phyloP scores from a whole-genome alignment of 805 yeast species.

The Kuraishia hungarica region DNA sequence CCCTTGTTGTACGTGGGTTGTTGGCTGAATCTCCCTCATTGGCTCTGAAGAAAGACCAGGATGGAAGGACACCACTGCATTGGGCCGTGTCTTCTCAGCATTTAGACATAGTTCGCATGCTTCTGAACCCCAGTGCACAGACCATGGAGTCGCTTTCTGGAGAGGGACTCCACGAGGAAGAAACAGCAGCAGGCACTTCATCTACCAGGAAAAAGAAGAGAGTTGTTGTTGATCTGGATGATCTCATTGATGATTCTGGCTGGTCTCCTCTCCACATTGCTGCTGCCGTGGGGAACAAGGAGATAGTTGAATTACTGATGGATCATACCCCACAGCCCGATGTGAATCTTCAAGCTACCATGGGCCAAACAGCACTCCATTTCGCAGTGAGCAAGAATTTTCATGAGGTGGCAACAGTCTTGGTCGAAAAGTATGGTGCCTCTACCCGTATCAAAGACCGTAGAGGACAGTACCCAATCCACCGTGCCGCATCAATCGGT shows the following conservation, averaged over 20 bases:
- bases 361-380: slow-evolving; percentile 71
- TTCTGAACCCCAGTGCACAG: slow-evolving; percentile 29
- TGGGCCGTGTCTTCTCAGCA: slow-evolving; percentile 78
- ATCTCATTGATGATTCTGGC: slow-evolving; percentile 61
- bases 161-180: background rate
- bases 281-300: slow-evolving; percentile 58
- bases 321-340: slow-evolving; percentile 46
- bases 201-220: slow-evolving; percentile 3
- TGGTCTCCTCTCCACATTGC: slow-evolving; percentile 90
- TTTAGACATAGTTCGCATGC: slow-evolving; percentile 37
- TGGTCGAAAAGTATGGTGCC: slow-evolving; percentile 49
- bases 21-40: slow-evolving; percentile 40
- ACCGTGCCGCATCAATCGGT: slow-evolving; percentile 80
- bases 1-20: slow-evolving; percentile 39
- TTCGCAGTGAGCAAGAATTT: slow-evolving; percentile 69
- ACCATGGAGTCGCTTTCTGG: slow-evolving; percentile 2
- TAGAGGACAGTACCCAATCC: slow-evolving; percentile 58
- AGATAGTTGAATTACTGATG: slow-evolving; percentile 42
- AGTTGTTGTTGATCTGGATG: slow-evolving; percentile 56
- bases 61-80: slow-evolving; percentile 73
- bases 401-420: slow-evolving; percentile 37
- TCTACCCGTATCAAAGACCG: slow-evolving; percentile 61
- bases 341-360: slow-evolving; percentile 47
- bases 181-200: background rate
- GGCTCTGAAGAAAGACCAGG: slow-evolving; percentile 48